Conservation (phyloP, 176 grass and related monocot species). For the Eleusine indica region DNA sequence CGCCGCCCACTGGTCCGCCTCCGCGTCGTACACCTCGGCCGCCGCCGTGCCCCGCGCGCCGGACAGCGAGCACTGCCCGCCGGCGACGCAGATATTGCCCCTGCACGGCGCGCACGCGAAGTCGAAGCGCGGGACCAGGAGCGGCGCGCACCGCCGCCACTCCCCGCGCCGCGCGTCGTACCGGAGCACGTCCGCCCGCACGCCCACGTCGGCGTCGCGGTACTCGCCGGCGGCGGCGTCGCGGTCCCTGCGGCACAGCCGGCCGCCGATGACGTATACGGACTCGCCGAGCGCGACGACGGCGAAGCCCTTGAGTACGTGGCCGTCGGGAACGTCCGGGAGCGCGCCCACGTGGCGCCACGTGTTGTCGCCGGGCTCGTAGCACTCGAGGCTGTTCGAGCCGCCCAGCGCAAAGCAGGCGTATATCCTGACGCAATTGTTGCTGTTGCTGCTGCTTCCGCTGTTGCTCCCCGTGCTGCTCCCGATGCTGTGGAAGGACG, state of each 20-base stretch:
- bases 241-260: constrained; percentile 46
- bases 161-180: constrained; percentile 48
- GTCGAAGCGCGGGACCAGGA: constrained; percentile 62
- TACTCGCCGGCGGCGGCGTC: background rate
- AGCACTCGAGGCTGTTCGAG: constrained; percentile 54
- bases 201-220: constrained; percentile 45
- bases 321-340: constrained; percentile 49
- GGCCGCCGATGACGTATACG: constrained; percentile 61
- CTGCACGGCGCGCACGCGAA: constrained; percentile 65
- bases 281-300: constrained; percentile 46
- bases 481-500: constrained; percentile 43
- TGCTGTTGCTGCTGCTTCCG: background rate
- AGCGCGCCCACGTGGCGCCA: constrained; percentile 51
- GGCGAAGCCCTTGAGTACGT: constrained; percentile 62
- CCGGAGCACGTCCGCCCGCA: constrained; percentile 53
- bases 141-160: constrained; percentile 53
- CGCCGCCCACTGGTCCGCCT: constrained; percentile 42
- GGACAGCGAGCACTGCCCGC: constrained; percentile 50
- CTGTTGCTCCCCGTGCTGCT: constrained; percentile 16
- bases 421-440: constrained; percentile 46
- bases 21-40: constrained; percentile 50
- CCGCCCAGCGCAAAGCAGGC: constrained; percentile 42
- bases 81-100: constrained; percentile 64
- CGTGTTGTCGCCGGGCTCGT: constrained; percentile 55
- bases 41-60: constrained; percentile 62